Conservation (phyloP, 768 basidiomycete species). For the Dioszegia crocea region DNA sequence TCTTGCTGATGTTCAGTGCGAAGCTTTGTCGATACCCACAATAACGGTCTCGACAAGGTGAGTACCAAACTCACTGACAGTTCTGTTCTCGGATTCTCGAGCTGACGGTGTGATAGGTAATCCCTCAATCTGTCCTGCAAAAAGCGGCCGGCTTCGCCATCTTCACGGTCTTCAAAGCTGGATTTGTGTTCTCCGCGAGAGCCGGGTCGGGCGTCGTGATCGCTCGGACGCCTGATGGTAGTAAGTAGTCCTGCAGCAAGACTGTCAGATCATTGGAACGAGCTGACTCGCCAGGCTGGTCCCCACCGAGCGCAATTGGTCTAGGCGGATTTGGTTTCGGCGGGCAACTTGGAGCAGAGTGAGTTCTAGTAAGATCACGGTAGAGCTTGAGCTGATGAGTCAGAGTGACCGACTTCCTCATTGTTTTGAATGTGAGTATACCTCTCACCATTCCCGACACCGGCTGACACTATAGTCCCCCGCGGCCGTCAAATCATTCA, state of each 20-base stretch:
- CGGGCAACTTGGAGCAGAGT: constrained; percentile 55
- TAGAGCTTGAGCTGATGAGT: constrained; percentile 50
- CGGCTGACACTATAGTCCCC: constrained; percentile 52
- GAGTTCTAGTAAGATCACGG: constrained; percentile 15
- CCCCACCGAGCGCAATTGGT: constrained; percentile 89
- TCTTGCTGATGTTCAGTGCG: constrained; percentile 56
- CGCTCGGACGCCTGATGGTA: constrained; percentile 71
- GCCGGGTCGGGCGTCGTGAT: constrained; percentile 87
- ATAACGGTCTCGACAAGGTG: constrained; percentile 80
- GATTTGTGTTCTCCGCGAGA: constrained; percentile 66
- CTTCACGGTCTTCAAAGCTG: constrained; percentile 52
- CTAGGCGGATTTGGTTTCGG: constrained; percentile 87
- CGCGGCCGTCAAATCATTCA: constrained; percentile 65
- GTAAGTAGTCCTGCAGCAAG: constrained; percentile 54
- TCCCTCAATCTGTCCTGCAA: constrained; percentile 59
- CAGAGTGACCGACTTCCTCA: constrained; percentile 77
- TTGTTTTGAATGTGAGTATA: constrained; percentile 66
- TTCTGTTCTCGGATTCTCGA: not conserved
- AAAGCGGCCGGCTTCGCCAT: constrained; percentile 70
- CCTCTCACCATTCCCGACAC: not conserved
- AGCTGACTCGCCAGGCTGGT: constrained; percentile 67
- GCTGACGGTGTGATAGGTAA: constrained; percentile 51
- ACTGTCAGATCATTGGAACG: no score
- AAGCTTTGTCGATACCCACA: constrained; percentile 73
- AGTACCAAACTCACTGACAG: constrained; percentile 1